Evolutionary conservation across 805 yeast species (phyloP).

Genomic region (Komagataella populi): DNA sequence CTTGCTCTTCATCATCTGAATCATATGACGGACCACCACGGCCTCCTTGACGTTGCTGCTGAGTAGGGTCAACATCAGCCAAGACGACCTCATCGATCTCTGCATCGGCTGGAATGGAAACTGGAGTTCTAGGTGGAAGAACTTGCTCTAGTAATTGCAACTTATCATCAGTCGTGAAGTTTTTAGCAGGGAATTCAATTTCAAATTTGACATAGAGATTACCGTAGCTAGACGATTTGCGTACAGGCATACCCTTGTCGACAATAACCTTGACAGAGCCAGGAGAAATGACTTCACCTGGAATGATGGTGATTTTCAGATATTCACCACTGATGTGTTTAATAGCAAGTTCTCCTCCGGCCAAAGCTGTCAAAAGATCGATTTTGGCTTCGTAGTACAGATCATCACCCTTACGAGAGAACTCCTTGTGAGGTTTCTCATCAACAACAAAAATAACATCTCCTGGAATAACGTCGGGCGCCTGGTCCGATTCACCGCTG

Average conservation of each 20-base stretch:
- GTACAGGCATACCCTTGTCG: constrained; percentile 96
- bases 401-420: constrained; percentile 84
- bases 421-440: constrained; percentile 75
- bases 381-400: constrained; percentile 74
- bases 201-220: constrained; percentile 76
- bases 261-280: constrained; percentile 70
- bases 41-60: constrained; percentile 29
- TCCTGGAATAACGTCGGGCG: constrained; percentile 90
- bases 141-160: constrained; percentile 59
- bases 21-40: constrained; percentile 39
- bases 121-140: constrained; percentile 63
- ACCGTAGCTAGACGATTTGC: constrained; percentile 80
- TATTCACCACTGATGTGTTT: constrained; percentile 89
- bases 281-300: constrained; percentile 91
- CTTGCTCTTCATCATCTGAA: constrained; percentile 42
- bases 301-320: constrained; percentile 67
- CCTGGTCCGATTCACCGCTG: constrained; percentile 96
- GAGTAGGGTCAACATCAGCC: constrained; percentile 51
- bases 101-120: constrained; percentile 54
- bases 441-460: constrained; percentile 88
- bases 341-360: constrained; percentile 86
- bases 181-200: constrained; percentile 72
- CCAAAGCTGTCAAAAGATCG: constrained; percentile 87
- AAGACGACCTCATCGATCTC: constrained; percentile 73
- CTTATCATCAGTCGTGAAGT: constrained; percentile 65